Conservation (phyloP, 192 early-diverging fungal genomes). For the Rhizophagus clarus region DNA sequence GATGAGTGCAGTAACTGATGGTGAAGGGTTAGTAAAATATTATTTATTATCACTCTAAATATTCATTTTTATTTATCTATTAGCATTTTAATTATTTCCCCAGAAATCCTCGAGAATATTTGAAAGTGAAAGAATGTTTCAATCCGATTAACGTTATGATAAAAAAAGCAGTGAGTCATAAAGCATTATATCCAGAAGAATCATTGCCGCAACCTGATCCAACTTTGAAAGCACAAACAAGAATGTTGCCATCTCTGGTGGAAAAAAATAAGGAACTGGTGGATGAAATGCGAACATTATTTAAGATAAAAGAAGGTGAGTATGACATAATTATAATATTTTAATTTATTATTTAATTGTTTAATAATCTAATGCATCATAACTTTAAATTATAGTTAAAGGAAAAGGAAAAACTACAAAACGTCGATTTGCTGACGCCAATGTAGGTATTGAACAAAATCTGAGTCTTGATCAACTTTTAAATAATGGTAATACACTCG, state of each 20-base stretch:
- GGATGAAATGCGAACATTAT: slow-evolving; percentile 50
- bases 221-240: slow-evolving; percentile 47
- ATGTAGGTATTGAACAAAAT: slow-evolving; percentile 10
- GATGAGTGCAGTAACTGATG: slow-evolving; percentile 43
- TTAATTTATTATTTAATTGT: neutral
- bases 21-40: slow-evolving; percentile 50
- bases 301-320: slow-evolving; percentile 59
- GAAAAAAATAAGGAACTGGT: slow-evolving; percentile 44
- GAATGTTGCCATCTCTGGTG: slow-evolving; percentile 45
- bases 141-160: slow-evolving; percentile 65
- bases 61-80: neutral
- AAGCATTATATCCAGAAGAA: slow-evolving; percentile 58
- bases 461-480: slow-evolving; percentile 5
- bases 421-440: slow-evolving; percentile 30
- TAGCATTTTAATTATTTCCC: neutral
- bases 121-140: slow-evolving; percentile 53
- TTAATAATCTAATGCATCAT: neutral
- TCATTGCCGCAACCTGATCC: slow-evolving; percentile 54
- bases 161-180: slow-evolving; percentile 55
- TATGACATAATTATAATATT: neutral
- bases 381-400: slow-evolving; percentile 31
- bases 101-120: slow-evolving; percentile 50
- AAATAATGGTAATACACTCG: slow-evolving; percentile 36
- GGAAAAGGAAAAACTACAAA: slow-evolving; percentile 36
- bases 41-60: neutral